Conservation (phyloP, 2,329 filamentous ascomycete species). For the Colletotrichum cordylinicola region DNA sequence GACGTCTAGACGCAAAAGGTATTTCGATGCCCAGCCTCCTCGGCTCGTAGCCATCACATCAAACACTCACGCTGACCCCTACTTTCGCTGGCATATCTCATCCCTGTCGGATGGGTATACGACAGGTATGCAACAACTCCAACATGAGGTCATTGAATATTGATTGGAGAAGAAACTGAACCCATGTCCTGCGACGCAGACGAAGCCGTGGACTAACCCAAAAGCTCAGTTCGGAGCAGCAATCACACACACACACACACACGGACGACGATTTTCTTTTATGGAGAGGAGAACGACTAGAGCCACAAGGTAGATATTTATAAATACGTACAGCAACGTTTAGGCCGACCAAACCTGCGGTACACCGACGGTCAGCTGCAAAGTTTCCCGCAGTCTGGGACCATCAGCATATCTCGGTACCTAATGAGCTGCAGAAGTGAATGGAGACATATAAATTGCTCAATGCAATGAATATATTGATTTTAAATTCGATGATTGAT, state of each 20-base stretch:
- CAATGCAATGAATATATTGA: too few relatives aligned
- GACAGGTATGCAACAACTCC: neutral
- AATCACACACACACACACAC: too few relatives aligned
- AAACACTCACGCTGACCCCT: neutral
- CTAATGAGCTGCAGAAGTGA: neutral
- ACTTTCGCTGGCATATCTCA: neutral
- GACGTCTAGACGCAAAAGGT: neutral
- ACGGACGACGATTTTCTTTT: too few relatives aligned
- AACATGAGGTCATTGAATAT: neutral
- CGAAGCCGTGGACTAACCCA: too few relatives aligned
- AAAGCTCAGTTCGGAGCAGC: too few relatives aligned
- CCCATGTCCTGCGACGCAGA: neutral
- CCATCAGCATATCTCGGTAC: too few relatives aligned
- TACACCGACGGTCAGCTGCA: neutral
- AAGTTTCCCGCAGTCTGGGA: neutral
- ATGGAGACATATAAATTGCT: rapidly evolving
- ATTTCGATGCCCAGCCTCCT: too few relatives aligned
- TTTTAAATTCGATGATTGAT: too few relatives aligned
- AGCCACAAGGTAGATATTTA: too few relatives aligned
- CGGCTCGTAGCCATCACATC: neutral
- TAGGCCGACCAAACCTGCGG: too few relatives aligned
- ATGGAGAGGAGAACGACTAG: too few relatives aligned
- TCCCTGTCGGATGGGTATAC: neutral
- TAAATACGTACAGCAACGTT: too few relatives aligned
- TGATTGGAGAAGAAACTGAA: neutral